Conservation (phyloP, 1,284 basidiomycete species). For the Inonotus hispidus region DNA sequence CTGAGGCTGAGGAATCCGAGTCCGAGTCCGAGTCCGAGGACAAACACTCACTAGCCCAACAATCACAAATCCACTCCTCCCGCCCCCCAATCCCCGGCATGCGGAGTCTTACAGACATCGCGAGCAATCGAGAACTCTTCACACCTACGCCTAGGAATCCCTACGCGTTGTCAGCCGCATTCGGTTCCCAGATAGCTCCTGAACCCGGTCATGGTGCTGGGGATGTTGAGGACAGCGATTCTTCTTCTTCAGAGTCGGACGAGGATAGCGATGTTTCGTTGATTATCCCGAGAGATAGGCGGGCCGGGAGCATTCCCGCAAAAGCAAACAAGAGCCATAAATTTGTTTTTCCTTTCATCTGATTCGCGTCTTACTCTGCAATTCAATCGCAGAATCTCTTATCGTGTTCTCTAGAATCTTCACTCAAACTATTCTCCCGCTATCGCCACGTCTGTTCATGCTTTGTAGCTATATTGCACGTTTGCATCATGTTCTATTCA, state of each 20-base stretch:
- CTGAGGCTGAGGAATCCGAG: slow-evolving; percentile 3
- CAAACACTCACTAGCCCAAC: slow-evolving; percentile 21
- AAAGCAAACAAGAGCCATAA: neutral
- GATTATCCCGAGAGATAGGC: slow-evolving; percentile 54
- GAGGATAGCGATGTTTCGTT: slow-evolving; percentile 39
- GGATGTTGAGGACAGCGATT: slow-evolving; percentile 30
- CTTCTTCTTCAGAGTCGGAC: slow-evolving; percentile 32
- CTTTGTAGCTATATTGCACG: neutral
- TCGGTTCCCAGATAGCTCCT: slow-evolving; percentile 30
- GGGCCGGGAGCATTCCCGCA: slow-evolving; percentile 38
- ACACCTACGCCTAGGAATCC: slow-evolving; percentile 25
- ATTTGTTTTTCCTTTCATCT: neutral
- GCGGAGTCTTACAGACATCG: slow-evolving; percentile 49
- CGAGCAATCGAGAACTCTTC: slow-evolving; percentile 39
- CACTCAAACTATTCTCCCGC: neutral
- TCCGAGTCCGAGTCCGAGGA: slow-evolving; percentile 35
- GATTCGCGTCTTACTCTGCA: neutral
- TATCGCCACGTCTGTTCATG: neutral
- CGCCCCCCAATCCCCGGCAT: slow-evolving; percentile 29
- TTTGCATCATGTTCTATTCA: neutral
- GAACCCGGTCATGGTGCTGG: slow-evolving; percentile 27
- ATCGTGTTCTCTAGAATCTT: neutral
- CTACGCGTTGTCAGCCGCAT: slow-evolving; percentile 21
- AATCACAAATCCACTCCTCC: slow-evolving; percentile 21
- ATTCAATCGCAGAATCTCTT: neutral